phyloP scores from a whole-genome alignment of 2,329 filamentous ascomycete species.

The Didymella keratinophila region DNA sequence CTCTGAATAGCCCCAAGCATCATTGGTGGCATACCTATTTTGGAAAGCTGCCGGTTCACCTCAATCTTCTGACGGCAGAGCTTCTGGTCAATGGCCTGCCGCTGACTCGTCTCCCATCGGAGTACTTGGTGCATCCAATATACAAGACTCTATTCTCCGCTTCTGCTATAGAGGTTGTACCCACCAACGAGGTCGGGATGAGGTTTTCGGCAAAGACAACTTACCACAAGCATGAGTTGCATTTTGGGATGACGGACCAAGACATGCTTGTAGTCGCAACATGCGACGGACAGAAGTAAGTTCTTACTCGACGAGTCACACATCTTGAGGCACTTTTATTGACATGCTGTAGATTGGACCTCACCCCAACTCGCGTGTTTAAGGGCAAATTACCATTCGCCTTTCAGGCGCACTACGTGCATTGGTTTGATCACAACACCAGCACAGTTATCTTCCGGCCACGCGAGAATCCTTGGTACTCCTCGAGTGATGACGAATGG shows the following conservation, averaged over 20 bases:
- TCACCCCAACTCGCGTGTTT: slow-evolving; percentile 50
- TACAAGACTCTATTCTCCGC: not conserved
- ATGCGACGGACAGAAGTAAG: slow-evolving; percentile 11
- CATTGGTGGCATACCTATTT: slow-evolving; percentile 46
- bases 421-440: slow-evolving; percentile 36
- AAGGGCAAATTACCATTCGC: slow-evolving; percentile 40
- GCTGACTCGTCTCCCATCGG: slow-evolving; percentile 56
- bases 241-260: slow-evolving; percentile 45
- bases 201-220: not conserved
- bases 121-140: not conserved
- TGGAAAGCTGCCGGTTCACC: slow-evolving; percentile 41
- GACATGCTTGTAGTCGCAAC: slow-evolving; percentile 40
- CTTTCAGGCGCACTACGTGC: slow-evolving; percentile 34
- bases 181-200: not conserved
- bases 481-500: slow-evolving; percentile 20
- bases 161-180: not conserved
- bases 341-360: slow-evolving; percentile 23
- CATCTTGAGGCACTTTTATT: too few species aligned
- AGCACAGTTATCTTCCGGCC: slow-evolving; percentile 25
- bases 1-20: slow-evolving; percentile 21
- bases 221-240: slow-evolving; percentile 37
- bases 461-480: slow-evolving; percentile 16
- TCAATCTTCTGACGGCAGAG: slow-evolving; percentile 61
- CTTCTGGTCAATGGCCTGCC: slow-evolving; percentile 63
- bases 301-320: not conserved